Base-by-base conservation (phyloP, 2,329 filamentous ascomycete species). In the Cryphonectria naterciae region DNA sequence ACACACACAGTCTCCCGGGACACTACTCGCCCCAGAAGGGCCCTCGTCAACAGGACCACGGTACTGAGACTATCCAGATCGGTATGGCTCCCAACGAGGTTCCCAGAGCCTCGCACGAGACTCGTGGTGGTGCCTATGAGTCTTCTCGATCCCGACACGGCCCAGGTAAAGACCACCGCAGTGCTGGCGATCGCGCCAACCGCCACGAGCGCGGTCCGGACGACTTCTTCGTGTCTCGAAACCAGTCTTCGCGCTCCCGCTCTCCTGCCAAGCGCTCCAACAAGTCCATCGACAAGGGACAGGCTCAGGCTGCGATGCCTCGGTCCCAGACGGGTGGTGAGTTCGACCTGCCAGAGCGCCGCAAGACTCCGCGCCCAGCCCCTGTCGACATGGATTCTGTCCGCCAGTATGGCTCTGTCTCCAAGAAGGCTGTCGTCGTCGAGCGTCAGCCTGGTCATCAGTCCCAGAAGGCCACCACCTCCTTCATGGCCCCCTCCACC, bases 221-320 rank as follows among this genome's bases (percentile, higher is more conserved):
- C 11, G 62, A 58, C 28, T 65, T 52, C 28, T 64, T 63, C 22
- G 52, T 69, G n/a, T 58, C 56, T 43, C 69, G 64, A 8, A 54
- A 64, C n/a, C 70, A 25, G 5, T 52, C 72, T 64, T 56, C 71
- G 60, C 73, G 76, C 19, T 75, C 75, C 19, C 74, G 71, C 25
- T 77, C 76, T 28, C 76, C 76, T 4, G 64, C 54, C 67, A 77
- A 77, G 65, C 70, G 66, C 65, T 66, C 64, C 63, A 68, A 19
- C n/a, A 71, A 73, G n/a, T 72, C 73, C 15, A 67, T 73, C 22
- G 58, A 39, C 67, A 75, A 74, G 67, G 32, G 37, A 15, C 43
- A 46, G 41, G 15, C 56, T 25, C 43, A 46, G 41, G 15, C 62
- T 25, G 15, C 62, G 22, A 17, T 68, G 22, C 39, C 70, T 35